These are phyloP conservation scores for Coccinonectria pachysandricola DNA, from an alignment of 2,329 filamentous ascomycete species.

Conservation along the genomic window DNA sequence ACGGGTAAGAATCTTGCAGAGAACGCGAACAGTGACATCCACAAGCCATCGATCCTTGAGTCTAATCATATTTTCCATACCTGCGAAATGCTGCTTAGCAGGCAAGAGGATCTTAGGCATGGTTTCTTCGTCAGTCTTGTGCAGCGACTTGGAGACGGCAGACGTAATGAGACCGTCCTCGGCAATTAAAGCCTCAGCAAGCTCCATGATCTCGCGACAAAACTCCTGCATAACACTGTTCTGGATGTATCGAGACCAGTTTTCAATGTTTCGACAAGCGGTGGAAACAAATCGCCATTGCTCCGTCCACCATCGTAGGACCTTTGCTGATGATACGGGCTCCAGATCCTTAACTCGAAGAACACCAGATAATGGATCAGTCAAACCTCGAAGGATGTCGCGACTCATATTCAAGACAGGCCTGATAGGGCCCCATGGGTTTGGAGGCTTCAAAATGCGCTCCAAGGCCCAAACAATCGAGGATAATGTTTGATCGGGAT, in stretches of 20 bases:
- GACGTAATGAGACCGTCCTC: conserved; percentile 77
- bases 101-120: conserved; percentile 31
- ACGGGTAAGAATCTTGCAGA: conserved; percentile 73
- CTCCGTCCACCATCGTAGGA: conserved; percentile 72
- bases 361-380: conserved; percentile 45
- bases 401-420: conserved; percentile 47
- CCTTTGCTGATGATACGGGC: conserved; percentile 50
- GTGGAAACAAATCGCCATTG: conserved; percentile 75
- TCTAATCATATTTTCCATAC: conserved; percentile 79
- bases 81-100: conserved; percentile 42
- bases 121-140: conserved; percentile 26
- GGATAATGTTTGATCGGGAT: conserved; percentile 30
- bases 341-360: conserved; percentile 46
- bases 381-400: conserved; percentile 46
- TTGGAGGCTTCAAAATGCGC: conserved; percentile 24
- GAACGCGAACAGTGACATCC: conserved; percentile 67
- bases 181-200: conserved; percentile 75
- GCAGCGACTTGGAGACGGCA: conserved; percentile 38
- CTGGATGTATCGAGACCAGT: conserved; percentile 68
- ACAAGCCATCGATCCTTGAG: conserved; percentile 82
- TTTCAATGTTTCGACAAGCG: conserved; percentile 73
- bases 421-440: conserved; percentile 47
- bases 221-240: conserved; percentile 81
- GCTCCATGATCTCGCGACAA: conserved; percentile 89
- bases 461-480: conserved; percentile 34